These are phyloP conservation scores for Albatrellus ellisii DNA, from an alignment of 768 basidiomycete genomes.

Conservation along the genomic window DNA sequence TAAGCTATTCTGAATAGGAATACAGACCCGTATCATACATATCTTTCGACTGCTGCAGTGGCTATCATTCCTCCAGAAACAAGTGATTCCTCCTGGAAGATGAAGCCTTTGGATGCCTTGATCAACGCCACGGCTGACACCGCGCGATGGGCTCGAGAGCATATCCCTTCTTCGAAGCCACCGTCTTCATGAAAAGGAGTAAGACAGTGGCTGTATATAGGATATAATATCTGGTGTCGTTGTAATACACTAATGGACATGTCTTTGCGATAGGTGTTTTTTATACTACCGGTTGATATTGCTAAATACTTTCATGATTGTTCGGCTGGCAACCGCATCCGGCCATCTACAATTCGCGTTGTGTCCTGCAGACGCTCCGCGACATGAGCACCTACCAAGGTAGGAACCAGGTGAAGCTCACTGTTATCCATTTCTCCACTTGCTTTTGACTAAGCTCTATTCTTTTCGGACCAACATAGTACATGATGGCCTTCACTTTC, in stretches of 20 bases:
- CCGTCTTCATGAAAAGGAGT: neutral
- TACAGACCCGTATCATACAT: conserved; percentile 91
- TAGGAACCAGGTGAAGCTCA: neutral
- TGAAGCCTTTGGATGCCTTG: conserved; percentile 50
- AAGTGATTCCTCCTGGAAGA: conserved; percentile 30
- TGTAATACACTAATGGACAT: too few species aligned
- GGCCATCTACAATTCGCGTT: neutral
- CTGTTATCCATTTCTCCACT: neutral
- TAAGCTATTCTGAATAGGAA: conserved; percentile 1
- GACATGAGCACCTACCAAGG: neutral
- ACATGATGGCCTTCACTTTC: neutral
- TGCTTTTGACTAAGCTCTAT: neutral
- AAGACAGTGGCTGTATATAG: neutral
- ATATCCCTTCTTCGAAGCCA: conserved; percentile 29
- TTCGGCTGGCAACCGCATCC: neutral
- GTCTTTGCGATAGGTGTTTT: too few species aligned
- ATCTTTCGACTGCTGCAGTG: conserved; percentile 74
- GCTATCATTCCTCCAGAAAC: conserved; percentile 30
- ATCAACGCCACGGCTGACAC: conserved; percentile 62
- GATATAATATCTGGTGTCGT: neutral
- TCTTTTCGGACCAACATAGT: neutral
- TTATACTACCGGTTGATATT: neutral
- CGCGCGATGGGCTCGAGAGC: conserved; percentile 47
- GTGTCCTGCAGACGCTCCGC: neutral
- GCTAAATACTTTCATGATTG: neutral